Base-by-base conservation (phyloP, 305 asterid genomes). In the Fraxinus ornus region DNA sequence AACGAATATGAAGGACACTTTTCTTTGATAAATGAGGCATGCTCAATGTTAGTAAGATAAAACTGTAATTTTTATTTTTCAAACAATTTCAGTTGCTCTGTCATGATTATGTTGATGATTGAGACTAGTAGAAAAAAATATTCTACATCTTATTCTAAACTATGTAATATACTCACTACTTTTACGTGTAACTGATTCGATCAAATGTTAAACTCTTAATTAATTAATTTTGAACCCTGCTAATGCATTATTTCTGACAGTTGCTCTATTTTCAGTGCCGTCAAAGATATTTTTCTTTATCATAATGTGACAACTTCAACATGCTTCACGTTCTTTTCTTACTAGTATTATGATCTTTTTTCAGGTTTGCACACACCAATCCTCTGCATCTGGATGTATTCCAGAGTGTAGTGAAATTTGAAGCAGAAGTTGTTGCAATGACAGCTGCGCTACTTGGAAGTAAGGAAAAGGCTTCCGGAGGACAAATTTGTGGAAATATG, bases 361-460 rank as follows among this genome's bases (percentile, higher is more conserved):
- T 80, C 94, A 96, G 99, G 98, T 97, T 94, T 89, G 90, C 98
- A 75, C 99, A 97, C 85, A 97, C 98, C 37, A 97, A 97, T 88
- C 99, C 99, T 37, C 92, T 97, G 87, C 99, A 97, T 87, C 89
- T 88, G 83, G 97, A 92, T 91, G 97, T 97, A 83, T 97, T 97
- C 93, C 94, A 88, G 83, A 94, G 98, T 77, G 98, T 97, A 1
- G 98, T 91, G 83, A 91, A 90, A 86, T 97, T 94, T 87, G 99
- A 97, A 88, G 88, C 95, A 24, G 99, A 97, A 89, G 98, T 97
- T 75, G 97, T 97, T 86, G 90, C 92, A 26, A 97, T 97, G 98
- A 92, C 98, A 26, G 99, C 98, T 84, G 89, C 98, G 41, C 89
- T 97, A 66, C 97, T 97, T 55, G 99, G 99, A 73, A 91, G 98